Evolutionary conservation across 768 basidiomycete species (phyloP).

Genomic region (Panaeolus papilionaceus): DNA sequence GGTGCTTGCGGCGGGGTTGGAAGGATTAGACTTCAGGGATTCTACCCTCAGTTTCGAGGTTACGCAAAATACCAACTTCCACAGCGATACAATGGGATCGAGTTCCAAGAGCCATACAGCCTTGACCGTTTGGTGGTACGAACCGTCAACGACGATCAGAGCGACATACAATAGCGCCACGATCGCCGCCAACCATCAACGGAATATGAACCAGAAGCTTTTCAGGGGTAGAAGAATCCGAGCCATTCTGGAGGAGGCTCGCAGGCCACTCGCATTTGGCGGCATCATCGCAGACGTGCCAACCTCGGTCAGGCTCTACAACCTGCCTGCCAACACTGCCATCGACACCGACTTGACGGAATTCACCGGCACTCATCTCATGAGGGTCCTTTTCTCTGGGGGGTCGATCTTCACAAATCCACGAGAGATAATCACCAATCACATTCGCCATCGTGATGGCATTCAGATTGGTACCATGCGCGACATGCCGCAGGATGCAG

Average conservation of each 20-base stretch:
- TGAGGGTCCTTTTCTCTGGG: constrained; percentile 8
- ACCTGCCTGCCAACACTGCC: constrained; percentile 5
- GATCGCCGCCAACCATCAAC: constrained; percentile 40
- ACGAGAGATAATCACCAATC: constrained; percentile 19
- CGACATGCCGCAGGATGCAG: constrained; percentile 17
- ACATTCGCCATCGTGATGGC: constrained; percentile 18
- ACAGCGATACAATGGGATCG: constrained; percentile 48
- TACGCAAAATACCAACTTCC: constrained; percentile 38
- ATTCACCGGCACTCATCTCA: constrained; percentile 35
- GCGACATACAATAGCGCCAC: constrained; percentile 45
- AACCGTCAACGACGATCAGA: constrained; percentile 52
- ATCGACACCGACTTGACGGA: constrained; percentile 24
- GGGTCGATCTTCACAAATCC: constrained; percentile 6
- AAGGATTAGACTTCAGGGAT: constrained; percentile 55
- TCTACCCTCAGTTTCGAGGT: constrained; percentile 49
- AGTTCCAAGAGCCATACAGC: constrained; percentile 35
- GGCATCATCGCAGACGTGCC: neutral
- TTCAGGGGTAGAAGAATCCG: constrained; percentile 51
- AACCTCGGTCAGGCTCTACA: constrained; percentile 15
- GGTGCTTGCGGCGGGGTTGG: constrained; percentile 47
- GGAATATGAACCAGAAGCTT: constrained; percentile 40
- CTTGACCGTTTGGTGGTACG: constrained; percentile 57
- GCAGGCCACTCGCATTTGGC: neutral
- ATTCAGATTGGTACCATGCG: constrained; percentile 27
- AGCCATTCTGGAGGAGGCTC: constrained; percentile 29